Percentiles rank a stretch among this genome's conserved stretches.
phyloP scores from a whole-genome alignment of 83 land plant species.

The Picea abies region DNA sequence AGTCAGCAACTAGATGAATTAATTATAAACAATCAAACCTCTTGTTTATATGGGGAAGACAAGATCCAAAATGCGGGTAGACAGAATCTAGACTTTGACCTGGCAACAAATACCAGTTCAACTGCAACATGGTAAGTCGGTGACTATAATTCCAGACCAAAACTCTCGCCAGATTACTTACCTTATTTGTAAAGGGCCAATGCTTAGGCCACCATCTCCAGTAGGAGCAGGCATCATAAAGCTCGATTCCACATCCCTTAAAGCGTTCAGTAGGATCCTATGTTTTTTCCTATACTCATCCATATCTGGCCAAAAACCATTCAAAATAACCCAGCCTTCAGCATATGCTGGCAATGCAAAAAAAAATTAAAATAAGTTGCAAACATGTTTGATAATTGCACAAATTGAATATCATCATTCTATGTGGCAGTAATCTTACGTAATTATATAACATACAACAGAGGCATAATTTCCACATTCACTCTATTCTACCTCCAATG shows the following conservation, averaged over 20 bases:
- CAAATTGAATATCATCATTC: neutral
- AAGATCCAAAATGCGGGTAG: no score
- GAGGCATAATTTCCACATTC: neutral
- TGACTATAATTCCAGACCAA: neutral
- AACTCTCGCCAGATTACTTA: constrained; percentile 5
- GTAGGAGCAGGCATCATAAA: constrained; percentile 40
- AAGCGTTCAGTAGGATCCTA: constrained; percentile 34
- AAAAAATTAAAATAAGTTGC: neutral
- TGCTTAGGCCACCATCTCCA: constrained; percentile 42
- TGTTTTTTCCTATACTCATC: constrained; percentile 35
- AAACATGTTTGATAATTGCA: neutral
- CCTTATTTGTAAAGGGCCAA: constrained; percentile 45
- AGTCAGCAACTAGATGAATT: no score
- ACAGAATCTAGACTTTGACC: neutral
- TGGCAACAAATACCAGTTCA: neutral
- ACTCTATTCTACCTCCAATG: no score
- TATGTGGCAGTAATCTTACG: neutral
- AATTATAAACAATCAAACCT: no score
- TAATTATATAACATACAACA: neutral
- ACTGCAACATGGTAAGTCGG: neutral
- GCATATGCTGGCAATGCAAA: neutral
- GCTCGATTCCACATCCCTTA: constrained; percentile 36
- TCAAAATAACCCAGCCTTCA: neutral
- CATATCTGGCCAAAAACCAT: constrained; percentile 22
- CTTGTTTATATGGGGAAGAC: no score